A percentile compares a stretch with the other conserved stretches of the same genome.
phyloP scores from a whole-genome alignment of 345 rosid species.

The Aquilaria malaccensis region DNA sequence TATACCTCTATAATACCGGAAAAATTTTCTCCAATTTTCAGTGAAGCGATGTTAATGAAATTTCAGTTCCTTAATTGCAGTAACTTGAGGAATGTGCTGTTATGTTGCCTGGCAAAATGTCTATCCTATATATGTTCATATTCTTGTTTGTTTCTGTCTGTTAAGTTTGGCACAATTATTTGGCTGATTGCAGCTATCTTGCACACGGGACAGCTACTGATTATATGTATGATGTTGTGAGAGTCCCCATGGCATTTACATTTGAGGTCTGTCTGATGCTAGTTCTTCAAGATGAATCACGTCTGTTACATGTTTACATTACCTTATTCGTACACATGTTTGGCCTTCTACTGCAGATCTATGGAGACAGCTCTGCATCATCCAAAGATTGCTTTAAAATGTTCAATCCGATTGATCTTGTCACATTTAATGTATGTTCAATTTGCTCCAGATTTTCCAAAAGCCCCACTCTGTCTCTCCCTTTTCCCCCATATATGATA shows the following conservation, averaged over 20 bases:
- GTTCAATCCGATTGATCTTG: constrained; percentile 80
- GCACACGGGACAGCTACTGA: constrained; percentile 99
- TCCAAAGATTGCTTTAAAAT: constrained; percentile 84
- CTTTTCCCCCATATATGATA: background rate
- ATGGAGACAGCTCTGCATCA: constrained; percentile 61
- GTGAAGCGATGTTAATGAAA: too few relatives aligned
- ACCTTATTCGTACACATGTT: constrained; percentile 6
- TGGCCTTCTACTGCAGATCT: constrained; percentile 47
- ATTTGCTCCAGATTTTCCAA: background rate
- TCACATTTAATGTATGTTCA: constrained; percentile 63
- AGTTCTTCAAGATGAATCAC: constrained; percentile 4
- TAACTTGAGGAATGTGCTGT: too few relatives aligned
- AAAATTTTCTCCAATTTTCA: background rate
- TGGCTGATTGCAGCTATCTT: constrained; percentile 54
- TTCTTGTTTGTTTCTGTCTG: too few relatives aligned
- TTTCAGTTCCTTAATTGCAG: too few relatives aligned
- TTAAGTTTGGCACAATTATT: background rate
- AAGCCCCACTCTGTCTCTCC: background rate
- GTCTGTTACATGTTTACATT: background rate
- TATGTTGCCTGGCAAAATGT: too few relatives aligned
- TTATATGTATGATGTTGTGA: constrained; percentile 76
- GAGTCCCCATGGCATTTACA: constrained; percentile 95
- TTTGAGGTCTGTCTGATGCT: constrained; percentile 69
- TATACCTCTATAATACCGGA: constrained; percentile 9
- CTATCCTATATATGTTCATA: too few relatives aligned